These are phyloP conservation scores for Clavispora santaluciae DNA, from an alignment of 805 yeast species.

Conservation along the genomic window DNA sequence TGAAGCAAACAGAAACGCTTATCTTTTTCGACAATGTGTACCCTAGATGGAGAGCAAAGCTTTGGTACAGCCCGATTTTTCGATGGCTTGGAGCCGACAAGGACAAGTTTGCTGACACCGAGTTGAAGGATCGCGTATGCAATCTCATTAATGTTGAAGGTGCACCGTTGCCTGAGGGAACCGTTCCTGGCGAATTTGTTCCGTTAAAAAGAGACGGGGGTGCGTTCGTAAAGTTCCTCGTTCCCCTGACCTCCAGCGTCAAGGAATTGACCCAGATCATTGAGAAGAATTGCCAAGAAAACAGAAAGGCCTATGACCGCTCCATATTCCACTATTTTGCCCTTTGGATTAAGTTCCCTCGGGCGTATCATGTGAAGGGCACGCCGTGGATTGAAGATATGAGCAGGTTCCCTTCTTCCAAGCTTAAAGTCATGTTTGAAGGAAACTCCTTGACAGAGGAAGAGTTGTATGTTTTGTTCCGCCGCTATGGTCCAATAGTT, in stretches of 20 bases:
- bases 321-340: conserved; percentile 8
- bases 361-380: conserved; percentile 76
- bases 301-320: conserved; percentile 9
- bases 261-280: conserved; percentile 52
- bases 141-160: conserved; percentile 9
- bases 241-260: conserved; percentile 48
- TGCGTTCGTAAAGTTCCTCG: conserved; percentile 74
- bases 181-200: conserved; percentile 52
- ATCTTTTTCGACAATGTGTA: conserved; percentile 35
- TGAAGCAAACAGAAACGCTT: conserved; percentile 26
- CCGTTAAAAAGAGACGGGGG: conserved; percentile 88
- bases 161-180: conserved; percentile 27
- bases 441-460: conserved; percentile 79
- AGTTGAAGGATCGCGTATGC: conserved; percentile 14
- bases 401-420: conserved; percentile 64
- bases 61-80: conserved; percentile 19
- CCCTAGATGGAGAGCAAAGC: conserved; percentile 24
- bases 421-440: conserved; percentile 63
- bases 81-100: conserved; percentile 16
- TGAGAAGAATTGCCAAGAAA: conserved; percentile 38
- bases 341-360: conserved; percentile 30
- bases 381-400: conserved; percentile 95
- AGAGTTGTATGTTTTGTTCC: conserved; percentile 69
- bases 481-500: conserved; percentile 80
- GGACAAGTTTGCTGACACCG: conserved; percentile 10